Evolutionary conservation across 75 land plant species (phyloP).

Genomic region (Pinus albicaulis): DNA sequence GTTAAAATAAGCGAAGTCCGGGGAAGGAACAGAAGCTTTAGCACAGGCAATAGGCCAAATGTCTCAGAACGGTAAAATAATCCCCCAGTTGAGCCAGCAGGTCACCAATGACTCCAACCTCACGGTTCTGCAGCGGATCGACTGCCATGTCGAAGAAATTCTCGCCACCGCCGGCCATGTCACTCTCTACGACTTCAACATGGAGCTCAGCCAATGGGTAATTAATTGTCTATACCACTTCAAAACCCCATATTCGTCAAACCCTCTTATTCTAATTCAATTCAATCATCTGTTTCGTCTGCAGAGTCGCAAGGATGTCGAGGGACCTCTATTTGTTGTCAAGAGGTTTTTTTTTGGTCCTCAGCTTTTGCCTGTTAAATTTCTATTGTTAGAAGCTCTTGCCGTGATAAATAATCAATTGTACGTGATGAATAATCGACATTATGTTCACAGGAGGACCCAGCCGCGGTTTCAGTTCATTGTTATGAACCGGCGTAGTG

Average conservation of each 20-base stretch:
- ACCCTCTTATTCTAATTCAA: neutral
- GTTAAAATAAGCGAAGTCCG: too few species aligned
- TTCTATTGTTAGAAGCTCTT: neutral
- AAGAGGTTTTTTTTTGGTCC: constrained; percentile 25
- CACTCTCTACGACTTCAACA: constrained; percentile 53
- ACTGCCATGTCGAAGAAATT: constrained; percentile 47
- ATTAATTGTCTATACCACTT: neutral
- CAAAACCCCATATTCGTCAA: neutral
- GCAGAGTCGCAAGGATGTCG: constrained; percentile 64
- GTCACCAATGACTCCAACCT: constrained; percentile 56
- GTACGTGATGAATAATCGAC: neutral
- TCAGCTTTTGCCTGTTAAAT: neutral
- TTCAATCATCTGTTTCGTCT: constrained; percentile 1
- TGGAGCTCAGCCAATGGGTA: constrained; percentile 49
- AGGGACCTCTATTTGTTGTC: constrained; percentile 54
- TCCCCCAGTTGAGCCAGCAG: constrained; percentile 51
- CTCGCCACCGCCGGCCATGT: constrained; percentile 57
- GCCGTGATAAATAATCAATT: neutral
- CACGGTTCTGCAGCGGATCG: constrained; percentile 55
- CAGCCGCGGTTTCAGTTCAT: constrained; percentile 56
- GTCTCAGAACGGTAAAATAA: constrained; percentile 54
- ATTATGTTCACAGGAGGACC: constrained; percentile 25
- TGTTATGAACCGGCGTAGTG: constrained; percentile 54
- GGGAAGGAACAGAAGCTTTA: neutral
- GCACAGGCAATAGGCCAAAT: constrained; percentile 13